Evolutionary conservation across 495 filamentous ascomycete genomes (phyloP).

Genomic region (Penicillium tannophilum): DNA sequence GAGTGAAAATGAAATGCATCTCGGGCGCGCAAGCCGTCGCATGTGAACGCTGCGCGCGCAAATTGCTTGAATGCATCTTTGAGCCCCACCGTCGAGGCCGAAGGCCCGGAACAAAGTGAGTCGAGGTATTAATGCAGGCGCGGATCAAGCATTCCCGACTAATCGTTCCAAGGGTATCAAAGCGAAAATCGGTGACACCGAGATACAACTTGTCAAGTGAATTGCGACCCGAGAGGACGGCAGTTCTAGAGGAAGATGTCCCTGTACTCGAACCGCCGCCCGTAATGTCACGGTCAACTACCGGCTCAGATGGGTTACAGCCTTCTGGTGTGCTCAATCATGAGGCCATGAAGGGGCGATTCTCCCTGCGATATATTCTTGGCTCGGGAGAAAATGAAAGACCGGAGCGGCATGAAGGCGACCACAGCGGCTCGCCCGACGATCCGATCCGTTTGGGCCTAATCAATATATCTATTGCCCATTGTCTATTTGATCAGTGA

Average conservation of each 20-base stretch:
- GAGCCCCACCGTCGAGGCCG: constrained; percentile 7
- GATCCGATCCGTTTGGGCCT: constrained; percentile 17
- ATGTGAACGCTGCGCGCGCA: constrained; percentile 7
- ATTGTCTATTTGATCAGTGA: constrained; percentile 23
- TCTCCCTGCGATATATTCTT: constrained; percentile 25
- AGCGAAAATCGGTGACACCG: constrained; percentile 6
- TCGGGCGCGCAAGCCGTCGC: background rate
- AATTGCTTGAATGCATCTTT: constrained; percentile 9
- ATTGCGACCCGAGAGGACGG: constrained; percentile 2
- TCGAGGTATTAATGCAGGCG: background rate
- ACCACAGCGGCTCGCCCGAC: constrained; percentile 3
- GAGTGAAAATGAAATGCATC: constrained; percentile 9
- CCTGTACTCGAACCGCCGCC: background rate
- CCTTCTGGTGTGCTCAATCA: constrained; percentile 16
- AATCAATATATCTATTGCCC: constrained; percentile 19
- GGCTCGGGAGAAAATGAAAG: constrained; percentile 14
- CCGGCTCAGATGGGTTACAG: constrained; percentile 16
- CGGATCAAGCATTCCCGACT: constrained; percentile 4
- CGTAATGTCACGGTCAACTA: background rate
- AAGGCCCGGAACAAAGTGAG: constrained; percentile 6
- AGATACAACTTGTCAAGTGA: background rate
- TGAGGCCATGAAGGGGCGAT: constrained; percentile 24
- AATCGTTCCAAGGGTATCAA: constrained; percentile 3
- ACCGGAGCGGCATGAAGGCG: constrained; percentile 5
- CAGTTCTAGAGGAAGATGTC: constrained; percentile 2